phyloP scores from a whole-genome alignment of 148 eudicot genomes.

The Cornus kousa region DNA sequence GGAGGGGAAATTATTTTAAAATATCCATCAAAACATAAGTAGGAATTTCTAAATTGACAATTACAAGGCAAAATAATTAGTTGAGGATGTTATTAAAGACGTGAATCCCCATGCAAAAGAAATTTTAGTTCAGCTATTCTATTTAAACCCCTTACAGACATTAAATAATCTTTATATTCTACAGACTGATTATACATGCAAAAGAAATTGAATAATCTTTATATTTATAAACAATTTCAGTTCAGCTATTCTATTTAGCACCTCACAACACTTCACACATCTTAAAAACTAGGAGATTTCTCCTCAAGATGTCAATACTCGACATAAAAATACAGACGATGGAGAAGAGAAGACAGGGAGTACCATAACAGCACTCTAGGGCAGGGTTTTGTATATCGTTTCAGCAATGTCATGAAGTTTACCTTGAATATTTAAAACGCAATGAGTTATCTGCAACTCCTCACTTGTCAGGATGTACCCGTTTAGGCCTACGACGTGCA shows the following conservation, averaged over 20 bases:
- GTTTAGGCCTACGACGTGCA: constrained; percentile 52
- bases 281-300: neutral
- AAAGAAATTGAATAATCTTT: neutral
- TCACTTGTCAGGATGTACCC: constrained; percentile 53
- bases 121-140: neutral
- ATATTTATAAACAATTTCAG: neutral
- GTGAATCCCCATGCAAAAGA: neutral
- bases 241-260: neutral
- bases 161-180: no score
- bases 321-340: neutral
- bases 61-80: no score
- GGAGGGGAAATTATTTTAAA: no score
- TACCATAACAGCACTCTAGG: neutral
- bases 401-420: neutral
- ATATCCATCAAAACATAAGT: neutral
- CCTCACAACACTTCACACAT: neutral
- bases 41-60: neutral
- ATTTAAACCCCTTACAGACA: neutral
- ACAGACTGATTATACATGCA: neutral
- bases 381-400: neutral
- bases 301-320: neutral
- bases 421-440: neutral
- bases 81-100: neutral
- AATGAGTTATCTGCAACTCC: neutral
- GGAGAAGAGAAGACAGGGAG: neutral